phyloP scores from a whole-genome alignment of 2,329 filamentous ascomycete genomes.

The Fusarium goolgardi region DNA sequence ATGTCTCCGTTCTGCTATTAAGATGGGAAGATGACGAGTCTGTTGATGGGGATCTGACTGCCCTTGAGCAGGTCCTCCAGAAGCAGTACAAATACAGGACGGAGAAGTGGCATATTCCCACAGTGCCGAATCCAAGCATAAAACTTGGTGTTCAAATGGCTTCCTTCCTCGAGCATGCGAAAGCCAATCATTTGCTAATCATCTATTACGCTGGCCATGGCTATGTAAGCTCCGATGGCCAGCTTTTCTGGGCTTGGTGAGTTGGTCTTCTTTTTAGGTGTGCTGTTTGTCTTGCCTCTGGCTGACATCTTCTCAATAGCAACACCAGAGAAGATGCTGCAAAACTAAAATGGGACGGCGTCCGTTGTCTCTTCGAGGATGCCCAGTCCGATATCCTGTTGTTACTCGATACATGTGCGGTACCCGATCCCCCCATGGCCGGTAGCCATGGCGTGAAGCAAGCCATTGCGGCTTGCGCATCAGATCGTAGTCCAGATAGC shows the following conservation, averaged over 20 bases:
- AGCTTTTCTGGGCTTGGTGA: slow-evolving; percentile 75
- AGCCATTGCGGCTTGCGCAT: slow-evolving; percentile 68
- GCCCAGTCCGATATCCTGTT: slow-evolving; percentile 72
- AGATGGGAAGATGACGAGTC: slow-evolving; percentile 71
- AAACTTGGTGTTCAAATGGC: slow-evolving; percentile 71
- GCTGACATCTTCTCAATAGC: slow-evolving; percentile 59
- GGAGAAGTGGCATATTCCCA: slow-evolving; percentile 71
- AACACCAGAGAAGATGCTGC: slow-evolving; percentile 68
- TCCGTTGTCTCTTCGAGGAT: slow-evolving; percentile 71
- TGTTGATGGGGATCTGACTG: slow-evolving; percentile 64
- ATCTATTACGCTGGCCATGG: slow-evolving; percentile 74
- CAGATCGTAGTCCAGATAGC: slow-evolving; percentile 61
- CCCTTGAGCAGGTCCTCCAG: slow-evolving; percentile 68
- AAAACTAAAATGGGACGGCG: slow-evolving; percentile 72
- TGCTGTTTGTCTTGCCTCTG: slow-evolving; percentile 48
- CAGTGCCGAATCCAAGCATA: slow-evolving; percentile 67
- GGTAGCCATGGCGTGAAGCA: slow-evolving; percentile 70
- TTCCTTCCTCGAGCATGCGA: slow-evolving; percentile 68
- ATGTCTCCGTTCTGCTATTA: slow-evolving; percentile 69
- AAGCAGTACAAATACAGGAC: slow-evolving; percentile 71
- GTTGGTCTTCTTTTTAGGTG: slow-evolving; percentile 49
- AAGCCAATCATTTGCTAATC: slow-evolving; percentile 70
- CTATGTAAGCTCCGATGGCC: slow-evolving; percentile 67
- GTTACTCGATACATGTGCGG: slow-evolving; percentile 70
- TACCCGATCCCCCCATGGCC: slow-evolving; percentile 62